A percentile compares a stretch with the other conserved stretches of the same genome.
phyloP scores from a whole-genome alignment of 1,139 yeast species.

The Pichia sp. region DNA sequence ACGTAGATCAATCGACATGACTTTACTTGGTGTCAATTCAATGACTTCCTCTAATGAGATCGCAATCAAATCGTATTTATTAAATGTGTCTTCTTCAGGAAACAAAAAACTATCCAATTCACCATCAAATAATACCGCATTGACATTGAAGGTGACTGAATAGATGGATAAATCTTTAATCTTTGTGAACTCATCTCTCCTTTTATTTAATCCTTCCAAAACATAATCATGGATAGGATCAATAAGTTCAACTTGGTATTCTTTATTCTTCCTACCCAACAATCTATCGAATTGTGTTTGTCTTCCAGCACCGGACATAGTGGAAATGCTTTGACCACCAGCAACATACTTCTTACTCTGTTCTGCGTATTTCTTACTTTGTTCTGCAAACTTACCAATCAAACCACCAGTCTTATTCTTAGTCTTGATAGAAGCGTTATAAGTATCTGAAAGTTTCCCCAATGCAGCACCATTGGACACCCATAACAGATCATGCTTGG shows the following conservation, averaged over 20 bases:
- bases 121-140: conserved; percentile 55
- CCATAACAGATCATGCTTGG: conserved; percentile 61
- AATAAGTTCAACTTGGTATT: conserved; percentile 47
- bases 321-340: conserved; percentile 28
- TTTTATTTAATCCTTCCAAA: conserved; percentile 49
- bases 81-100: conserved; percentile 36
- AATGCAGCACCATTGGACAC: conserved; percentile 53
- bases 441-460: conserved; percentile 43
- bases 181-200: conserved; percentile 49
- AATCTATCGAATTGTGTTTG: conserved; percentile 46
- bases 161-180: conserved; percentile 51
- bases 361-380: conserved; percentile 42
- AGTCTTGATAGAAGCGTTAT: conserved; percentile 33
- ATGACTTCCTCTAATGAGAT: conserved; percentile 93
- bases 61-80: conserved; percentile 59
- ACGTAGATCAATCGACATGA: conserved; percentile 75
- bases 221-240: conserved; percentile 76
- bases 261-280: conserved; percentile 49
- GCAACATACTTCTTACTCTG: conserved; percentile 46
- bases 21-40: conserved; percentile 87
- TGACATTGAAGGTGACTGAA: conserved; percentile 71
- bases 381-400: conserved; percentile 36
- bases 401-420: conserved; percentile 42
- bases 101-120: conserved; percentile 58
- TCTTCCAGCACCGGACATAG: conserved; percentile 17